Evolutionary conservation across 116 monocot species (phyloP).

Genomic region (Phalaenopsis hybrid): DNA sequence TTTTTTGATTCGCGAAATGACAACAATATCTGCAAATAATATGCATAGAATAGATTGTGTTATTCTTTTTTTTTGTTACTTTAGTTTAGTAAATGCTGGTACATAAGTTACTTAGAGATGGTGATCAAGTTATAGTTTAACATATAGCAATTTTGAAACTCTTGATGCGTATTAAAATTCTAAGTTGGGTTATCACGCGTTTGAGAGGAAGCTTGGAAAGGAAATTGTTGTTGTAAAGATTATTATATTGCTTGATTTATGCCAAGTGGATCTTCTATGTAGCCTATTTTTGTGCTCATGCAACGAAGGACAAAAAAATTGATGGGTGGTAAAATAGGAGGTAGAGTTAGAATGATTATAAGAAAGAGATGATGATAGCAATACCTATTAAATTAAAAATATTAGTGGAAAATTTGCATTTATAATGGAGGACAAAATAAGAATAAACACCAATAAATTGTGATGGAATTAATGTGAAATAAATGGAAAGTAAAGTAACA

Average conservation of each 20-base stretch:
- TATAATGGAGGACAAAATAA: neutral
- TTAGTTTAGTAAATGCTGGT: neutral
- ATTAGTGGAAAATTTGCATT: neutral
- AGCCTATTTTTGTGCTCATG: neutral
- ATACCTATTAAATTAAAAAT: neutral
- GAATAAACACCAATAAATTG: neutral
- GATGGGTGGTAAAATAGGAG: too few species aligned
- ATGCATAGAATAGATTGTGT: neutral
- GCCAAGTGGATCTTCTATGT: neutral
- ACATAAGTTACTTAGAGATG: neutral
- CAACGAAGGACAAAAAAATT: too few species aligned
- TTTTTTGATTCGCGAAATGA: neutral
- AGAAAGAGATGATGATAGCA: neutral
- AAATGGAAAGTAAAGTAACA: neutral
- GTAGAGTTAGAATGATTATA: neutral
- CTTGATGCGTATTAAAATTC: slow-evolving; percentile 2
- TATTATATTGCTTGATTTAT: neutral
- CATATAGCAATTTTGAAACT: neutral
- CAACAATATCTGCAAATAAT: neutral
- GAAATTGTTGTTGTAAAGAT: neutral
- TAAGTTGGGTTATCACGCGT: neutral
- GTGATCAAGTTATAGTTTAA: neutral
- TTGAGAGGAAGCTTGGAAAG: neutral
- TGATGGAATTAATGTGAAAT: neutral
- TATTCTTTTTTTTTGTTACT: neutral